phyloP scores from a whole-genome alignment of 768 basidiomycete species.

The Lyophyllum semitale region DNA sequence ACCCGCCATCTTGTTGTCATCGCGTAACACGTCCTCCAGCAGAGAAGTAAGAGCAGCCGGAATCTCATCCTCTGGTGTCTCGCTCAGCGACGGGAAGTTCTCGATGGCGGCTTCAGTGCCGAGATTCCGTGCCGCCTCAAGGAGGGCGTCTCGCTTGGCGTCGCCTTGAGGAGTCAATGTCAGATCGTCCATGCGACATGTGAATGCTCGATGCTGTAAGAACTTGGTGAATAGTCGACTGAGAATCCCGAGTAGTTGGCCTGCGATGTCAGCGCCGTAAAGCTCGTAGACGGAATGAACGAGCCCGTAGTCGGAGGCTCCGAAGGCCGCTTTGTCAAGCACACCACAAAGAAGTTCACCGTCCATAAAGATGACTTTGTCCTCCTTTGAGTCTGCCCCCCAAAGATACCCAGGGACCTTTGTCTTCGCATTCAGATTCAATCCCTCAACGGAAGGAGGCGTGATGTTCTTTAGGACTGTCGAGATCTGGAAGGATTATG shows the following conservation, averaged over 20 bases:
- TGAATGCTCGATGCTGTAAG: constrained; percentile 95
- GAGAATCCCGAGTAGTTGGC: constrained; percentile 88
- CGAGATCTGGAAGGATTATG: constrained; percentile 68
- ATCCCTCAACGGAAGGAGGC: constrained; percentile 72
- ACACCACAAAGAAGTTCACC: constrained; percentile 94
- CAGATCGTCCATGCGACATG: constrained; percentile 98
- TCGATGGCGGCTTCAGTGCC: constrained; percentile 90
- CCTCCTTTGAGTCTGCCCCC: constrained; percentile 81
- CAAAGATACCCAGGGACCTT: constrained; percentile 89
- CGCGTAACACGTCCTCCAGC: constrained; percentile 89
- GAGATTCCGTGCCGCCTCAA: constrained; percentile 65
- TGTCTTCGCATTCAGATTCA: constrained; percentile 83
- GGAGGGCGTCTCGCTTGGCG: constrained; percentile 60
- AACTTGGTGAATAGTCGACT: constrained; percentile 96
- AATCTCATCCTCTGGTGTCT: constrained; percentile 53
- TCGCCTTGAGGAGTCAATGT: constrained; percentile 86
- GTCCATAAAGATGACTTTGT: constrained; percentile 86
- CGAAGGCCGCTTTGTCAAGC: constrained; percentile 96
- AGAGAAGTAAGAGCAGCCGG: constrained; percentile 60
- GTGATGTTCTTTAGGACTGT: constrained; percentile 93
- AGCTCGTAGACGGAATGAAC: constrained; percentile 97
- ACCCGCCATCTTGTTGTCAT: constrained; percentile 97
- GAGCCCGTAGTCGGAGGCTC: constrained; percentile 93
- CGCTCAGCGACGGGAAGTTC: constrained; percentile 77
- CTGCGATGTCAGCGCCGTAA: constrained; percentile 88